Conservation (phyloP, 2,329 filamentous ascomycete species). For the Cladosporium sp. region DNA sequence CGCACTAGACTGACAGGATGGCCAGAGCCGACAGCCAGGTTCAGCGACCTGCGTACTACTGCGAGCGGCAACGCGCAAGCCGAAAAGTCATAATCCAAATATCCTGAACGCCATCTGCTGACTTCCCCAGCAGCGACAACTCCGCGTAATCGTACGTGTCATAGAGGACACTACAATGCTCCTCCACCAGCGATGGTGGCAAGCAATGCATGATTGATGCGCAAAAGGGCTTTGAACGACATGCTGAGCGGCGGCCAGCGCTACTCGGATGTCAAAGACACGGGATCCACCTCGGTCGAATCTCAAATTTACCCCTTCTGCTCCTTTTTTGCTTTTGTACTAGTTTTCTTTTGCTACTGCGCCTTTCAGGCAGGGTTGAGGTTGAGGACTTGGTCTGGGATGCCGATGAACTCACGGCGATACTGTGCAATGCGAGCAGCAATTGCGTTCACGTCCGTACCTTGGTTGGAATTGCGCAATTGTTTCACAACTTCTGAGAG, state of each 20-base stretch:
- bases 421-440: constrained; percentile 64
- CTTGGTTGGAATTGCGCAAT: constrained; percentile 55
- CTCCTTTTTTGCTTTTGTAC: not conserved
- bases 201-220: not conserved
- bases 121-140: too few species aligned
- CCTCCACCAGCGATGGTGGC: not conserved
- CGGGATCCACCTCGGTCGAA: not conserved
- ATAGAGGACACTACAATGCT: not conserved
- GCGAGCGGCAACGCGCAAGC: constrained; percentile 3
- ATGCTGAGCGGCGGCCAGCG: not conserved
- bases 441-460: constrained; percentile 62
- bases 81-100: not conserved
- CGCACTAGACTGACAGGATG: not conserved
- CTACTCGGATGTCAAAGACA: not conserved
- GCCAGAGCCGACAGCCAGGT: not conserved
- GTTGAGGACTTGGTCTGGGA: constrained; percentile 58
- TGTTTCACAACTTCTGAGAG: constrained; percentile 59
- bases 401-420: constrained; percentile 60
- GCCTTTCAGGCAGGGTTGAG: constrained; percentile 4
- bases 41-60: not conserved
- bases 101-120: not conserved
- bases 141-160: not conserved
- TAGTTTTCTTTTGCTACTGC: not conserved
- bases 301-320: not conserved
- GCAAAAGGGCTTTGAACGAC: not conserved